phyloP scores from a whole-genome alignment of 2,329 filamentous ascomycete genomes.

The Scedosporium boydii region DNA sequence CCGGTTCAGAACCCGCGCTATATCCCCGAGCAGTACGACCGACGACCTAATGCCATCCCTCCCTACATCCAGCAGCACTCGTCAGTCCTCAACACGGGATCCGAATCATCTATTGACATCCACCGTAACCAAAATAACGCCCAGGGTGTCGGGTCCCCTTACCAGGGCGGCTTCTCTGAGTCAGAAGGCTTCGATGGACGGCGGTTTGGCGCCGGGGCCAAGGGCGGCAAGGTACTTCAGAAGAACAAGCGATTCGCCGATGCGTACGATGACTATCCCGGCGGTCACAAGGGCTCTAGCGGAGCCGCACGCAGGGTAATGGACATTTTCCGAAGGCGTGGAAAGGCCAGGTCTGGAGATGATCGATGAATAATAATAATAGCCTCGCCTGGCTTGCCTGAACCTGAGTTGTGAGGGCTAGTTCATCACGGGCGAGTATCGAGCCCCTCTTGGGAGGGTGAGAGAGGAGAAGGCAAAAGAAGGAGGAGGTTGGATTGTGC shows the following conservation, averaged over 20 bases:
- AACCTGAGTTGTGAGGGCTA: not conserved
- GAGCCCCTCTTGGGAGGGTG: not conserved
- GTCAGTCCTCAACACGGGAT: conserved; percentile 37
- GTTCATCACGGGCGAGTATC: not conserved
- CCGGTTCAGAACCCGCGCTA: conserved; percentile 29
- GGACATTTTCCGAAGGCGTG: conserved; percentile 92
- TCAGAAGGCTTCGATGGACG: conserved; percentile 33
- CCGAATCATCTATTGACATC: conserved; percentile 44
- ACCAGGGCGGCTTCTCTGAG: conserved; percentile 31
- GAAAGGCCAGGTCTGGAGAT: conserved; percentile 59
- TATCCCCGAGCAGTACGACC: conserved; percentile 26
- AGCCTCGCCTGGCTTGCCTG: not conserved
- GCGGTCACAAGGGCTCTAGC: conserved; percentile 69
- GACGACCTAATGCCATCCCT: conserved; percentile 33
- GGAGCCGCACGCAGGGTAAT: conserved; percentile 87
- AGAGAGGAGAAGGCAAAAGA: not conserved
- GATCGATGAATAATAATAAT: conserved; percentile 22
- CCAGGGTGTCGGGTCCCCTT: conserved; percentile 20
- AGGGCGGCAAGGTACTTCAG: conserved; percentile 51
- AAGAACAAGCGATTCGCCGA: conserved; percentile 86
- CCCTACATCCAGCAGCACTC: conserved; percentile 33
- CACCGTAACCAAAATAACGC: conserved; percentile 26
- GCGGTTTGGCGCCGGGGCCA: conserved; percentile 22
- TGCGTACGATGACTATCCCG: conserved; percentile 65
- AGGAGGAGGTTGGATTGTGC: not conserved